A percentile compares a stretch with the other conserved stretches of the same genome.
Conservation (phyloP, 371 early-diverging fungal genomes). For the Mortierella sp. region DNA sequence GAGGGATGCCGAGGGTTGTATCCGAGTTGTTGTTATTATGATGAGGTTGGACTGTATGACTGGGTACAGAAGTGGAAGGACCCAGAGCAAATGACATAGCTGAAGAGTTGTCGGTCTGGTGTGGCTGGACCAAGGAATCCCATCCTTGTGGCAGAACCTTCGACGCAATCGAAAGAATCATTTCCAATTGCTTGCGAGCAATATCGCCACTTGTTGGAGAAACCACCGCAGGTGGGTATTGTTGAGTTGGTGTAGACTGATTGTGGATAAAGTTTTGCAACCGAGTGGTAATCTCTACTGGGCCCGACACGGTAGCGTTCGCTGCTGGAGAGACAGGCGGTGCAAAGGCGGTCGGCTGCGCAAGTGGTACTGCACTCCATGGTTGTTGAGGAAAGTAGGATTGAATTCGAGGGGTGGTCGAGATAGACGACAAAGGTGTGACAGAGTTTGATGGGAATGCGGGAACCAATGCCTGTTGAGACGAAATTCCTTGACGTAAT, state of each 20-base stretch:
- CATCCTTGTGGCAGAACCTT: constrained; percentile 31
- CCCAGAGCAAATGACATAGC: neutral
- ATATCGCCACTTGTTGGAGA: neutral
- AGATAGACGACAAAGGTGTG: neutral
- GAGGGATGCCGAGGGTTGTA: constrained; percentile 6
- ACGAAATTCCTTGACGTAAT: neutral
- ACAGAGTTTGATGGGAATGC: neutral
- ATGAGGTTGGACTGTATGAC: neutral
- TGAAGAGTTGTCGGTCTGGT: neutral
- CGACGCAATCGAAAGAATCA: constrained; percentile 28
- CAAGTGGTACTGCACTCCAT: neutral
- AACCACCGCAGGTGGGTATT: neutral
- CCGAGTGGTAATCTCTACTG: neutral
- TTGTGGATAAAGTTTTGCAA: neutral
- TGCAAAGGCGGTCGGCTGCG: neutral
- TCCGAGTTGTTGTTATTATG: neutral
- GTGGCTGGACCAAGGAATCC: constrained; percentile 14
- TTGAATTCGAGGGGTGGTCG: neutral
- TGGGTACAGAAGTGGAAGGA: neutral
- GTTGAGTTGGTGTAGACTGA: neutral
- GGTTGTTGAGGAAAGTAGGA: constrained; percentile 1
- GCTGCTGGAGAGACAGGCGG: neutral
- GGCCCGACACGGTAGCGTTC: too few species aligned
- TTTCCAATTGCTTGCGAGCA: constrained; percentile 18
- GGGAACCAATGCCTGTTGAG: neutral